These are phyloP conservation scores for Cryptomeria japonica DNA, from an alignment of 75 land plant genomes.

Conservation along the genomic window DNA sequence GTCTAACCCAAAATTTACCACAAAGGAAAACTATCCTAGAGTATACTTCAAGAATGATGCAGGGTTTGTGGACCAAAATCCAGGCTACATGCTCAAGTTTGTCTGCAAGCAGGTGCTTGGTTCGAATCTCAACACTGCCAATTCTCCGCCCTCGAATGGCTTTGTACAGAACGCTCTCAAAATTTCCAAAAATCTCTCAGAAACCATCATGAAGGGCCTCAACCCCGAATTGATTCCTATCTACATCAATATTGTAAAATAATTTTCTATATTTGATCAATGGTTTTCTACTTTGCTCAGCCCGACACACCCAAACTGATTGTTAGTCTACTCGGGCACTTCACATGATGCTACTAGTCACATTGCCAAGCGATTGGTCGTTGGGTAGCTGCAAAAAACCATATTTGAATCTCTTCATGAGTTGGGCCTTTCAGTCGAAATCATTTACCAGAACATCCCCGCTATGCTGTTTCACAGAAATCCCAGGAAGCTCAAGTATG, in stretches of 20 bases:
- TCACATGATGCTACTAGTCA: slow-evolving; percentile 77
- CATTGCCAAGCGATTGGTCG: slow-evolving; percentile 31
- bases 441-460: slow-evolving; percentile 78
- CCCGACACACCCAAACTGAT: slow-evolving; percentile 59
- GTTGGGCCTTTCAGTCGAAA: slow-evolving; percentile 55
- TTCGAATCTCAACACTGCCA: too few species aligned
- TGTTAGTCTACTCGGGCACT: slow-evolving; percentile 65
- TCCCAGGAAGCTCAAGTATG: slow-evolving; percentile 64
- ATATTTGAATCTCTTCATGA: slow-evolving; percentile 80
- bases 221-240: slow-evolving; percentile 45
- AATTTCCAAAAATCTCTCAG: too few species aligned
- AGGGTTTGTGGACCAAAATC: slow-evolving; percentile 57
- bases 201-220: slow-evolving; percentile 63
- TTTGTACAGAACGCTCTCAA: too few species aligned
- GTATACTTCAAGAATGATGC: slow-evolving; percentile 40
- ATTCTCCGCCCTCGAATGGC: too few species aligned
- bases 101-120: too few species aligned
- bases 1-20: too few species aligned
- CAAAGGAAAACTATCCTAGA: too few species aligned
- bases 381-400: slow-evolving; percentile 82
- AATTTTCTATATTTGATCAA: slow-evolving; percentile 57
- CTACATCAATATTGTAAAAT: slow-evolving; percentile 24
- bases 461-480: slow-evolving; percentile 63
- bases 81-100: slow-evolving; percentile 56
- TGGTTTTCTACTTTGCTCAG: slow-evolving; percentile 66